A percentile compares a stretch with the other conserved stretches of the same genome.
Evolutionary conservation across 2,329 filamentous ascomycete species (phyloP).

Genomic region (Monosporascus ibericus): DNA sequence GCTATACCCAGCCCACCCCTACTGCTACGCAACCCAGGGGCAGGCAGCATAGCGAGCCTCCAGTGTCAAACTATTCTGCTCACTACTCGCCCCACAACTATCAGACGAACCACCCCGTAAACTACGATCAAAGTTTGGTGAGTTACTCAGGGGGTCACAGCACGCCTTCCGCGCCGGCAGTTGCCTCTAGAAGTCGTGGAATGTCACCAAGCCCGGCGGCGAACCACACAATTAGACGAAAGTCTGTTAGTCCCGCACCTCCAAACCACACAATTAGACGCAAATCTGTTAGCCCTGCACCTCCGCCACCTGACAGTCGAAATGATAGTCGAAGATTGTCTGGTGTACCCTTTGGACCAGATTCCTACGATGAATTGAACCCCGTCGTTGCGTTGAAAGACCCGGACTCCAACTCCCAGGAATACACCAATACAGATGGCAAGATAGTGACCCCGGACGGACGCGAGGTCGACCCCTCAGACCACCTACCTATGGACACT

Average conservation of each 20-base stretch:
- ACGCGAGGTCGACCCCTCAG: conserved; percentile 71
- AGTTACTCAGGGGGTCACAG: conserved; percentile 18
- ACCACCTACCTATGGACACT: conserved; percentile 69
- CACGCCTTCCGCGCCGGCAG: conserved; percentile 11
- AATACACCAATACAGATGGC: conserved; percentile 49
- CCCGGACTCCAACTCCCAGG: conserved; percentile 19
- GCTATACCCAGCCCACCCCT: conserved; percentile 35
- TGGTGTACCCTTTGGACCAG: conserved; percentile 65
- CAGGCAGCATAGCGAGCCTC: conserved; percentile 28
- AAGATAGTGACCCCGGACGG: conserved; percentile 74
- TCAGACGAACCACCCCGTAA: conserved; percentile 13
- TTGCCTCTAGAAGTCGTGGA: conserved; percentile 18
- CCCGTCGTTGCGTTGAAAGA: conserved; percentile 40
- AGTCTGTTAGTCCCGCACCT: conserved; percentile 69
- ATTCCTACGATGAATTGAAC: conserved; percentile 70
- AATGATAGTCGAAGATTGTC: conserved; percentile 46
- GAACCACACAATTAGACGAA: conserved; percentile 55
- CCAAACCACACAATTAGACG: conserved; percentile 53
- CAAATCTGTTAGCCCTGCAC: conserved; percentile 70
- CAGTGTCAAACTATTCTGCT: conserved; percentile 15
- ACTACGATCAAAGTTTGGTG: conserved; percentile 30
- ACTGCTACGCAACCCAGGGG: conserved; percentile 36
- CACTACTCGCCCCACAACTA: conserved; percentile 16
- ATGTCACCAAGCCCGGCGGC: conserved; percentile 37
- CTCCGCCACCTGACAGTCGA: conserved; percentile 36